Percentiles rank a stretch among this genome's conserved stretches.
Conservation (phyloP, 169 alveolate genomes). For the Eimeria maxima region DNA sequence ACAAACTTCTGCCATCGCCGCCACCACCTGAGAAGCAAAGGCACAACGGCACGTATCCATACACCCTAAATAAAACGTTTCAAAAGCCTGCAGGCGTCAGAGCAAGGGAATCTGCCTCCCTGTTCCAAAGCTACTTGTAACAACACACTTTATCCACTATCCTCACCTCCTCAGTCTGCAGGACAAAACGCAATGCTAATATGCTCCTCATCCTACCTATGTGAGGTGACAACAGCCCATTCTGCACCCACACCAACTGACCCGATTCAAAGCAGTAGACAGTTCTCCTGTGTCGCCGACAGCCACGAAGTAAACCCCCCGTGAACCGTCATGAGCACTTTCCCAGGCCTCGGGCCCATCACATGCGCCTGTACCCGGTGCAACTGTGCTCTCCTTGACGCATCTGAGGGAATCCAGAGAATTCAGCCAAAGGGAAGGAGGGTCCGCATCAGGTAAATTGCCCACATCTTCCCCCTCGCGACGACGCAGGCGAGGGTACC, state of each 20-base stretch:
- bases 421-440: slow-evolving; percentile 37
- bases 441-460: slow-evolving; percentile 5
- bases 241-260: background rate
- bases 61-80: background rate
- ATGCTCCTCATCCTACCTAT: background rate
- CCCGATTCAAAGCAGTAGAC: background rate
- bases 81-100: background rate
- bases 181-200: background rate
- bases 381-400: background rate
- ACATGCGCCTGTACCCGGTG: background rate
- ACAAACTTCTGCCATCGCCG: background rate
- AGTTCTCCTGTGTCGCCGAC: slow-evolving; percentile 53
- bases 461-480: background rate
- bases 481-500: background rate
- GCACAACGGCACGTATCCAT: background rate
- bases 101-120: background rate
- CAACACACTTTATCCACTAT: background rate
- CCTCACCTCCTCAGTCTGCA: background rate
- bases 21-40: background rate
- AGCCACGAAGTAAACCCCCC: slow-evolving; percentile 46
- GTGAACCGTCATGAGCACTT: background rate
- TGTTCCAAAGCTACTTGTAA: background rate
- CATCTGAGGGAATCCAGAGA: slow-evolving; percentile 50
- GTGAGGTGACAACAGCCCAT: background rate
- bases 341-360: slow-evolving; percentile 56